Base-by-base conservation (phyloP, 2,329 filamentous ascomycete species). In the Herpotrichia juniperi region DNA sequence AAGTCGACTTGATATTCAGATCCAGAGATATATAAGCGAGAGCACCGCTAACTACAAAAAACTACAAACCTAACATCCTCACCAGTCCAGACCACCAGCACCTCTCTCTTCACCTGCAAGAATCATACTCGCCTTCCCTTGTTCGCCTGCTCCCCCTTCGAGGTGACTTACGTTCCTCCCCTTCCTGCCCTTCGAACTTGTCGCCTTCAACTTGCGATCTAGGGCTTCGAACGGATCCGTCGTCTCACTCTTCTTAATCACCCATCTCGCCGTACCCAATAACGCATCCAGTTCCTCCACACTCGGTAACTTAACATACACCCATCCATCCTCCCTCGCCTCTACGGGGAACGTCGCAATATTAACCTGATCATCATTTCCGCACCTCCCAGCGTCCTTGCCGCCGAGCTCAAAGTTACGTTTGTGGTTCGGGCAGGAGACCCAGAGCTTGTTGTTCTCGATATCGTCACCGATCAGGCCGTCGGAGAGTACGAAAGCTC, bases 361-460 rank as follows among this genome's bases (percentile, higher is more conserved):
- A 61, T 87, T 91, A 58, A 94, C 81, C 17, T 80, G 80, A 28
- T 83, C 80, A 71, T 96, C 91, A 68, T 88, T 93, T 46, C 82
- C 84, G 75, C 92, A 96, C 16, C 83, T 80, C 1, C 91, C 91
- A 0, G 84, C 82, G 45, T 85, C 77, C 25, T 81, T 78, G 35
- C 86, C 87, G 32, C 80, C 81, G 37, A 96, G 84, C 67, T 91
- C 86, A 72, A 89, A 96, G 76, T 96, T 96, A 60, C 91, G 86
- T 79, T 96, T 96, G 79, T 96, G 92, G 73, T 88, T 86, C 0
- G 92, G 92, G 67, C 91, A 96, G 1, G 87, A 91, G 16, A 96
- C 84, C 87, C 89, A 96, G n/a, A 92, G 86, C 53, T 86, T 87
- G 56, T 84, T 78, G 47, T 72, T 80, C 39, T 79, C 72, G 53